These are phyloP conservation scores for Colletotrichum truncatum DNA, from an alignment of 2,329 filamentous ascomycete genomes.

Conservation along the genomic window DNA sequence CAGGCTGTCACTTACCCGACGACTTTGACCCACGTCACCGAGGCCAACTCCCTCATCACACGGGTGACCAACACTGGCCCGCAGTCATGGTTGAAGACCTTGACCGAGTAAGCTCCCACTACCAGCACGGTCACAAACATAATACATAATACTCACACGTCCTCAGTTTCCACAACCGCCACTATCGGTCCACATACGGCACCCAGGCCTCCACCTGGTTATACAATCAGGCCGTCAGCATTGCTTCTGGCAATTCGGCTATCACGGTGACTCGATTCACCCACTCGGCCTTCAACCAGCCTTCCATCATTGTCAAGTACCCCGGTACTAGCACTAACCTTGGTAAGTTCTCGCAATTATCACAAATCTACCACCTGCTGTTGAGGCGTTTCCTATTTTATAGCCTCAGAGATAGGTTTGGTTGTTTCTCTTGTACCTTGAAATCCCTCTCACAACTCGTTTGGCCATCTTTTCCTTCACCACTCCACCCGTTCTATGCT, in stretches of 20 bases:
- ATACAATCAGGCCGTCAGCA: constrained; percentile 46
- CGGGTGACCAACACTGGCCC: constrained; percentile 41
- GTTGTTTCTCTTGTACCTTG: too few species aligned
- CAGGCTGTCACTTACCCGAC: constrained; percentile 43
- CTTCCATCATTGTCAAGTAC: constrained; percentile 51
- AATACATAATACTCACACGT: constrained; percentile 13
- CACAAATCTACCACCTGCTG: too few species aligned
- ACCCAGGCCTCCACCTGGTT: constrained; percentile 52
- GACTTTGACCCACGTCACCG: constrained; percentile 40
- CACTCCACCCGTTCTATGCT: too few species aligned
- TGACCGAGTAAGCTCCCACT: constrained; percentile 41
- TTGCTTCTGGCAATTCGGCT: constrained; percentile 48
- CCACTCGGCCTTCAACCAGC: constrained; percentile 51
- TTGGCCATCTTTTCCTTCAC: too few species aligned
- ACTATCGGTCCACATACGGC: constrained; percentile 52
- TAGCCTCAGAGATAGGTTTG: too few species aligned
- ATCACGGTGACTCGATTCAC: constrained; percentile 54
- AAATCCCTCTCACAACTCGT: too few species aligned
- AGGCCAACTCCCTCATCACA: constrained; percentile 45
- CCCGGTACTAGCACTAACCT: constrained; percentile 47
- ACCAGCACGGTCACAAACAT: not conserved
- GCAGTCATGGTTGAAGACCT: constrained; percentile 45
- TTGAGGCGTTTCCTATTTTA: too few species aligned
- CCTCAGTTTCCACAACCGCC: constrained; percentile 47
- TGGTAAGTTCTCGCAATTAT: constrained; percentile 40